Base-by-base conservation (phyloP, 208 protist genomes). In the Perkinsela sp. region DNA sequence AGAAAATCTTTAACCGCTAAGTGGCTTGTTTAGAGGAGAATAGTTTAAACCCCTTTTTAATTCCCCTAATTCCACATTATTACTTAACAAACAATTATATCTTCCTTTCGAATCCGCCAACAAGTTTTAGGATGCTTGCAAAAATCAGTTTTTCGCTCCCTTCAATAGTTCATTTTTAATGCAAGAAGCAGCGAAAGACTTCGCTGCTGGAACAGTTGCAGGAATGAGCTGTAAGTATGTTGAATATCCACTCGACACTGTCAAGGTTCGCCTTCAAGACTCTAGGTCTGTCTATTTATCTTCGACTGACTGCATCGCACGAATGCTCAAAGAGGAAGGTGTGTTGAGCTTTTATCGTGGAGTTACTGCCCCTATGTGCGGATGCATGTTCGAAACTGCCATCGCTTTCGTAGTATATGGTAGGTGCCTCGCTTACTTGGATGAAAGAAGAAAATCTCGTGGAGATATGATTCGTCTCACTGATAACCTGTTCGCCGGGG, bases 181-280 rank as follows among this genome's bases (percentile, higher is more conserved):
- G 69, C 6, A 66, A 69, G 65, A 70, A 74, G 70, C 71, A 71
- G 28, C 29, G 67, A 32, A 66, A 71, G 16, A 77, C 68, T 80
- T 89, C 31, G 70, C 79, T 1, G 76, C 83, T 1, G 87, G 87
- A 32, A 82, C 78, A 0, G 68, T 85, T 1, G 78, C 75, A 31
- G 85, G 87, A 0, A 73, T 77, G 2, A 76, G 76, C 0, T 80
- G 74, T 1, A 80, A 86, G 71, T 31, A 90, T 16, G 75, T 93
- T 29, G 83, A 93, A 70, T 85, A 90, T 72, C 88, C 84, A 22
- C 82, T 93, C 65, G 88, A 93, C 72, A 90, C 88, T 0, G 73
- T 90, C 0, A 91, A 93, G 78, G 84, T 88, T 31, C 81, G 81
- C 2, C 72, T 91, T 72, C 85, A 93, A 73, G 73, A 74, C 2